phyloP scores from a whole-genome alignment of 495 filamentous ascomycete species.

The Penicillium fimorum region DNA sequence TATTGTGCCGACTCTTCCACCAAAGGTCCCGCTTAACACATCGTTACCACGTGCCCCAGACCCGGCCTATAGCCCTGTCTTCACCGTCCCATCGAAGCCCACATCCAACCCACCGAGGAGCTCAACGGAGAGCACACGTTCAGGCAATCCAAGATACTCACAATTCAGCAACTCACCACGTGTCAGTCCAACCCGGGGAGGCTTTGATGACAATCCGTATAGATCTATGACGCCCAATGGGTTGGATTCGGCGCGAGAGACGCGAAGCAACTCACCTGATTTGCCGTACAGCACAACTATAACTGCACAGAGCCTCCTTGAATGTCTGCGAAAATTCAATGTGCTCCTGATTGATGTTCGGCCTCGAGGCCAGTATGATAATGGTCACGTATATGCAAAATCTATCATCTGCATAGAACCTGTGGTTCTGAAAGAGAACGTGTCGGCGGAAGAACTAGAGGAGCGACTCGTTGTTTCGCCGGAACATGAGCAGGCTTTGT shows the following conservation, averaged over 20 bases:
- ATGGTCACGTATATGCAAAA: slow-evolving; percentile 79
- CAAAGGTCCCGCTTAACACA: slow-evolving; percentile 56
- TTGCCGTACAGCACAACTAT: slow-evolving; percentile 64
- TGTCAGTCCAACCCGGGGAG: slow-evolving; percentile 38
- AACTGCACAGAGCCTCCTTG: slow-evolving; percentile 60
- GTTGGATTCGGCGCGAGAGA: slow-evolving; percentile 30
- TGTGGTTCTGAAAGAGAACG: slow-evolving; percentile 67
- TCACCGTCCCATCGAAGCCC: slow-evolving; percentile 42
- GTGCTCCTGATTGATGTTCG: slow-evolving; percentile 87
- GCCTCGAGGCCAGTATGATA: slow-evolving; percentile 75
- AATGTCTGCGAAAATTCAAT: slow-evolving; percentile 60
- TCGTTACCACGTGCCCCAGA: slow-evolving; percentile 75
- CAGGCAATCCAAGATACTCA: slow-evolving; percentile 39
- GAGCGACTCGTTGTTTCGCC: slow-evolving; percentile 81
- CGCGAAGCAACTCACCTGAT: slow-evolving; percentile 42
- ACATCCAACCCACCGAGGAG: slow-evolving; percentile 51
- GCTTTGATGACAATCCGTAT: slow-evolving; percentile 43
- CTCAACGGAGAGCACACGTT: slow-evolving; percentile 42
- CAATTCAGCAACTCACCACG: slow-evolving; percentile 38
- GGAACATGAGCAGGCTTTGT: slow-evolving; percentile 66
- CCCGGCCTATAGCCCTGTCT: slow-evolving; percentile 78
- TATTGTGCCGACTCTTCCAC: slow-evolving; percentile 46
- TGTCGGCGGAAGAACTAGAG: slow-evolving; percentile 81
- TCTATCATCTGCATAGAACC: slow-evolving; percentile 90
- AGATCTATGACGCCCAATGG: slow-evolving; percentile 47